phyloP scores from a whole-genome alignment of 352 stramenopile species.

The Phytophthora litchii region DNA sequence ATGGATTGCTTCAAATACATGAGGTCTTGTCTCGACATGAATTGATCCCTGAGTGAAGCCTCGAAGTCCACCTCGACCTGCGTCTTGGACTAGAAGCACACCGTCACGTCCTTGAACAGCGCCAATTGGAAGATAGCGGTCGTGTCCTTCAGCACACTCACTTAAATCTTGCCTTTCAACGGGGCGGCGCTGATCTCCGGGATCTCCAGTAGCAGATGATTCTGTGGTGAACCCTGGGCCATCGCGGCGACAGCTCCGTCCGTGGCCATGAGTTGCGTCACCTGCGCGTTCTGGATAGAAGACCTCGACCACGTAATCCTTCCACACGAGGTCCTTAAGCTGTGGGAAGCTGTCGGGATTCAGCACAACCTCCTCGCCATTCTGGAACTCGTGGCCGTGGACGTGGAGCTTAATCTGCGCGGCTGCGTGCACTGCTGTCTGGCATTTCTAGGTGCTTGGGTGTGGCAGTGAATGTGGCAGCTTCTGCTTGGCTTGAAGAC shows the following conservation, averaged over 20 bases:
- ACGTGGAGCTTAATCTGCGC: constrained; percentile 83
- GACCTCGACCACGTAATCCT: constrained; percentile 85
- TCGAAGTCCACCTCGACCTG: constrained; percentile 88
- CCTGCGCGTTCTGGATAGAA: constrained; percentile 55
- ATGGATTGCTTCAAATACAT: constrained; percentile 86
- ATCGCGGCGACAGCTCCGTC: constrained; percentile 31
- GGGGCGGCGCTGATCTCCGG: constrained; percentile 65
- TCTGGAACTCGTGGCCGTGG: constrained; percentile 84
- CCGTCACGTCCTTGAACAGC: constrained; percentile 81
- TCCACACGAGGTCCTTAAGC: constrained; percentile 64
- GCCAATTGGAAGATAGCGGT: constrained; percentile 73
- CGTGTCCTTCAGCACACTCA: constrained; percentile 86
- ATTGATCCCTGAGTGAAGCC: constrained; percentile 92
- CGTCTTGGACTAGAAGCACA: constrained; percentile 81
- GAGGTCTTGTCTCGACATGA: constrained; percentile 91
- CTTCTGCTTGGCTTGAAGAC: constrained; percentile 1
- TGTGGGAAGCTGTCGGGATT: constrained; percentile 85
- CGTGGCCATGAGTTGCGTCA: constrained; percentile 23
- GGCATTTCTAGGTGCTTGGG: constrained; percentile 38
- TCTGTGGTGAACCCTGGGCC: constrained; percentile 46
- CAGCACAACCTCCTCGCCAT: constrained; percentile 79
- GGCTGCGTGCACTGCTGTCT: constrained; percentile 50
- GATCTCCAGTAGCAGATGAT: constrained; percentile 83
- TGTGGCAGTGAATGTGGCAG: neutral
- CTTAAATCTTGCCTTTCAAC: constrained; percentile 78